phyloP scores from a whole-genome alignment of 2,329 filamentous ascomycete species.

The Neonectria ditissima region DNA sequence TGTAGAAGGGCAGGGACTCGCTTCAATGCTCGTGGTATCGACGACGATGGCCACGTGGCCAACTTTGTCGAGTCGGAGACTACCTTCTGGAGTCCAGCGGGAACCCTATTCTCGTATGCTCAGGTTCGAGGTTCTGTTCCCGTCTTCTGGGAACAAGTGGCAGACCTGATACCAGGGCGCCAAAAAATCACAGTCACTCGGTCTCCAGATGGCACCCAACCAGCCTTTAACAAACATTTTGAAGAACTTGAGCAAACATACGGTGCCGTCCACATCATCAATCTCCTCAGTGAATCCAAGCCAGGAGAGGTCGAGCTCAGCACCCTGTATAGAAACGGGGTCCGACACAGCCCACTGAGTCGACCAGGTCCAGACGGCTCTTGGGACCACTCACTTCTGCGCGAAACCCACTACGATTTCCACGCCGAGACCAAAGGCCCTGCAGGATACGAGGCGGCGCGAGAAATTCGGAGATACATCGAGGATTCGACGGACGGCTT shows the following conservation, averaged over 20 bases:
- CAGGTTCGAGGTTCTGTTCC: conserved; percentile 94
- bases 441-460: conserved; percentile 90
- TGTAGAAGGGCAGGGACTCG: conserved; percentile 92
- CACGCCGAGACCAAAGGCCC: conserved; percentile 92
- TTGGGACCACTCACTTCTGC: conserved; percentile 78
- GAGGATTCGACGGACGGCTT: conserved; percentile 85
- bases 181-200: conserved; percentile 94
- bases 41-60: conserved; percentile 96
- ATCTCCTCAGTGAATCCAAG: conserved; percentile 92
- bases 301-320: conserved; percentile 87
- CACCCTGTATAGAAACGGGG: conserved; percentile 80
- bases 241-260: conserved; percentile 87
- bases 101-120: conserved; percentile 89
- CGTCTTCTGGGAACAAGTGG: conserved; percentile 95
- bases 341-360: conserved; percentile 79
- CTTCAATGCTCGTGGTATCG: conserved; percentile 97
- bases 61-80: conserved; percentile 99
- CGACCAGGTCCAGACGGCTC: conserved; percentile 65
- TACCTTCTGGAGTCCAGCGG: conserved; percentile 84
- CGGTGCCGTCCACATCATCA: conserved; percentile 91
- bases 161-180: conserved; percentile 88
- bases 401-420: conserved; percentile 92
- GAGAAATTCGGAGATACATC: conserved; percentile 82
- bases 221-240: conserved; percentile 96
- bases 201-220: conserved; percentile 90